These are phyloP conservation scores for Limtongozyma cylindracea DNA, from an alignment of 805 yeast genomes.

Conservation along the genomic window DNA sequence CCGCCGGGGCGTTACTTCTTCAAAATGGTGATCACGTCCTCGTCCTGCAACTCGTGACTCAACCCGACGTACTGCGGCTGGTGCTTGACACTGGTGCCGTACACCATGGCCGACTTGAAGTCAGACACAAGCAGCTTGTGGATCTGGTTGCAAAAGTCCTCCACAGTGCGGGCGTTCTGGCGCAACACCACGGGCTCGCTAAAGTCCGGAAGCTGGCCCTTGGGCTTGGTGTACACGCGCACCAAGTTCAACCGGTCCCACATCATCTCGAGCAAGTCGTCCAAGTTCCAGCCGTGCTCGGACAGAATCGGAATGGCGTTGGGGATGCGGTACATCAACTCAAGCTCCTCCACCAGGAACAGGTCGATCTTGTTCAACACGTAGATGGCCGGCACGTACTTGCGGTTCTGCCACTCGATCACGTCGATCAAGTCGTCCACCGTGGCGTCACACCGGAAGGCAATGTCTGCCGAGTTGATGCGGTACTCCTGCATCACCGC, in stretches of 20 bases:
- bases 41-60: constrained; percentile 66
- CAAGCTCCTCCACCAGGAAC: constrained; percentile 81
- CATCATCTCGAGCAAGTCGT: constrained; percentile 83
- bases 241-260: constrained; percentile 84
- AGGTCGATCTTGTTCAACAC: constrained; percentile 92
- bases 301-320: constrained; percentile 94
- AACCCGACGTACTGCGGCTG: constrained; percentile 94
- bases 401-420: constrained; percentile 71
- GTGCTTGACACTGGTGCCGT: constrained; percentile 86
- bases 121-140: constrained; percentile 89
- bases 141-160: constrained; percentile 89
- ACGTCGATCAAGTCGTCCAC: constrained; percentile 93
- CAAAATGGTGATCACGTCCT: constrained; percentile 89
- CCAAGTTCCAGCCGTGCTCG: constrained; percentile 92
- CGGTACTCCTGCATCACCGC: constrained; percentile 94
- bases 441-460: constrained; percentile 92
- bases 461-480: constrained; percentile 87
- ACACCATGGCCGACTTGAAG: constrained; percentile 81
- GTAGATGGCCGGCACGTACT: constrained; percentile 87
- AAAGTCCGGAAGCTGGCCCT: constrained; percentile 85
- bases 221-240: constrained; percentile 93
- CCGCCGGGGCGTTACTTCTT: too few relatives aligned
- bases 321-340: constrained; percentile 75
- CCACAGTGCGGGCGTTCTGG: constrained; percentile 61
- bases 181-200: constrained; percentile 85